A percentile compares a stretch with the other conserved stretches of the same genome.
Evolutionary conservation across 306 rosid species (phyloP).

Genomic region (Amphicarpaea edgeworthii): DNA sequence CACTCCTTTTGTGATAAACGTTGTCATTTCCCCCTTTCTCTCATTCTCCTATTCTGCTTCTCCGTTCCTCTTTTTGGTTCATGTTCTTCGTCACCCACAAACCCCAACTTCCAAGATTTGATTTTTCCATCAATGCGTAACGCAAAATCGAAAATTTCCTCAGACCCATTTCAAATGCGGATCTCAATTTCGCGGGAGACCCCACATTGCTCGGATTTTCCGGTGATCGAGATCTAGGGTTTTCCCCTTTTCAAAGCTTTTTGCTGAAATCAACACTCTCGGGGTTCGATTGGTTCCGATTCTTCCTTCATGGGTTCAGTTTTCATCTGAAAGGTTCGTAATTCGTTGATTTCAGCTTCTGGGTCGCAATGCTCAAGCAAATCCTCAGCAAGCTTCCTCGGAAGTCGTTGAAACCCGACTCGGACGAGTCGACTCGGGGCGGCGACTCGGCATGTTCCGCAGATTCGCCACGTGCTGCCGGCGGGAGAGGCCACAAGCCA

Average conservation of each 20-base stretch:
- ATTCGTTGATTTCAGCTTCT: conserved; percentile 38
- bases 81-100: conserved; percentile 2
- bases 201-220: conserved; percentile 10
- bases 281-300: conserved; percentile 27
- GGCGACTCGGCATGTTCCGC: conserved; percentile 37
- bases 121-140: conserved; percentile 47
- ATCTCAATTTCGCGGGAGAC: conserved; percentile 51
- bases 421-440: conserved; percentile 48
- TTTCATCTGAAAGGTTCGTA: conserved; percentile 36
- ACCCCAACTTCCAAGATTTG: conserved; percentile 54
- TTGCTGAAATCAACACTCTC: neutral
- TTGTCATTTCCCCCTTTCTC: neutral
- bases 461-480: conserved; percentile 49
- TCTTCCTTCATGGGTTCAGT: conserved; percentile 53
- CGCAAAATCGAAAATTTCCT: conserved; percentile 44
- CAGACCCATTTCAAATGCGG: conserved; percentile 42
- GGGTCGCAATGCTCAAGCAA: conserved; percentile 80
- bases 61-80: conserved; percentile 31
- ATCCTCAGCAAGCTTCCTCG: conserved; percentile 77
- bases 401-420: conserved; percentile 67
- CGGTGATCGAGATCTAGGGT: conserved; percentile 63
- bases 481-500: conserved; percentile 49
- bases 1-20: neutral
- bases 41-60: conserved; percentile 19
- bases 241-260: conserved; percentile 24